Evolutionary conservation across 2,329 filamentous ascomycete genomes (phyloP).

Genomic region (Colletotrichum karsti): DNA sequence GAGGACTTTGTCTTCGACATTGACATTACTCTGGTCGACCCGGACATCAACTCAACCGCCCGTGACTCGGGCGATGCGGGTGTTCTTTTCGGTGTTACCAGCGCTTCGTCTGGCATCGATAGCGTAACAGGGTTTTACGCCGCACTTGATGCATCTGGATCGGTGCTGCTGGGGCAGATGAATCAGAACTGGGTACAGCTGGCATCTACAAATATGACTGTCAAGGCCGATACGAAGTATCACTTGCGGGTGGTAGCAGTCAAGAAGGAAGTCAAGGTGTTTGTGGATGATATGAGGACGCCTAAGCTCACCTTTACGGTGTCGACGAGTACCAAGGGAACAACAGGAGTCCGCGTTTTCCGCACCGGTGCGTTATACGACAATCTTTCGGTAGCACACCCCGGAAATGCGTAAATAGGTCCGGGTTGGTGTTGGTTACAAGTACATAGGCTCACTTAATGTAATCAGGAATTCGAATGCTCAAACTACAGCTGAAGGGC

Average conservation of each 20-base stretch:
- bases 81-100: conserved; percentile 44
- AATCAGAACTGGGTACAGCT: conserved; percentile 32
- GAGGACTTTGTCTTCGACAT: conserved; percentile 41
- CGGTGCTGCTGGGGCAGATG: conserved; percentile 33
- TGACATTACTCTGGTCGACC: conserved; percentile 32
- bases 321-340: conserved; percentile 30
- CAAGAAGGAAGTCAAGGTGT: conserved; percentile 36
- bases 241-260: conserved; percentile 36
- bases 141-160: conserved; percentile 36
- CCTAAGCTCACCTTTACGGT: conserved; percentile 30
- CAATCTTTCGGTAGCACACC: conserved; percentile 36
- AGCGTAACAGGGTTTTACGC: conserved; percentile 38
- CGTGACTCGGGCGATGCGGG: conserved; percentile 37
- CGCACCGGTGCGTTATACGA: conserved; percentile 34
- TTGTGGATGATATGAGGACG: conserved; percentile 34
- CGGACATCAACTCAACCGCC: background rate
- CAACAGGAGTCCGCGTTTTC: conserved; percentile 36
- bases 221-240: conserved; percentile 29
- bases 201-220: background rate
- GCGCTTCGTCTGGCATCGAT: conserved; percentile 19
- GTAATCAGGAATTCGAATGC: no score
- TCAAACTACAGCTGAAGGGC: no score
- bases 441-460: no score
- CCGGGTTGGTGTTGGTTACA: no score
- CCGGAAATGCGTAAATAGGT: background rate